A percentile compares a stretch with the other conserved stretches of the same genome.
phyloP scores from a whole-genome alignment of 2,329 filamentous ascomycete species.

The Fusarium sp. region DNA sequence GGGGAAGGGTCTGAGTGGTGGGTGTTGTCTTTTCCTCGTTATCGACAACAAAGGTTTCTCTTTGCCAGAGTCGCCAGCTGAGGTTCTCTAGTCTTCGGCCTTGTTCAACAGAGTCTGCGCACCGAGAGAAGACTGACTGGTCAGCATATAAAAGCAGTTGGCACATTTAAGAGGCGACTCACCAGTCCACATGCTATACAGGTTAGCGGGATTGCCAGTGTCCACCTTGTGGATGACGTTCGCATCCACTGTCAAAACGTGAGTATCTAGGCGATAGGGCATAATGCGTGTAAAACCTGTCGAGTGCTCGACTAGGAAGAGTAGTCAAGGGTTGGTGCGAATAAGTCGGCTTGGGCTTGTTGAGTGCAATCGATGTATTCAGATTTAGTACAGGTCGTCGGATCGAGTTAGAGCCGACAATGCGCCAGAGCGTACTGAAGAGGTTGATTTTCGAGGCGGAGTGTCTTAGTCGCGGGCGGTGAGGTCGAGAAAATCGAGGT shows the following conservation, averaged over 20 bases:
- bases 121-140: slow-evolving; percentile 86
- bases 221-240: slow-evolving; percentile 95
- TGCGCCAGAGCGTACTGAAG: slow-evolving; percentile 34
- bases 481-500: slow-evolving; percentile 16
- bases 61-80: slow-evolving; percentile 94
- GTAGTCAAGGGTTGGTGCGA: slow-evolving; percentile 30
- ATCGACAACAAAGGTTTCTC: slow-evolving; percentile 79
- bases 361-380: slow-evolving; percentile 18
- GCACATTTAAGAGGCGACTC: slow-evolving; percentile 57
- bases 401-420: slow-evolving; percentile 42
- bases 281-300: slow-evolving; percentile 67
- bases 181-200: slow-evolving; percentile 98
- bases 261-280: slow-evolving; percentile 85
- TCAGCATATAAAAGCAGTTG: slow-evolving; percentile 50
- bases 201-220: slow-evolving; percentile 89
- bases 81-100: slow-evolving; percentile 94
- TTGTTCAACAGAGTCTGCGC: slow-evolving; percentile 93
- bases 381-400: slow-evolving; percentile 32
- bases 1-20: slow-evolving; percentile 62
- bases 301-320: slow-evolving; percentile 49
- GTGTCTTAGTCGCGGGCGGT: slow-evolving; percentile 17
- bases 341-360: slow-evolving; percentile 21
- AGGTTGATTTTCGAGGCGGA: slow-evolving; percentile 15
- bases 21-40: slow-evolving; percentile 70
- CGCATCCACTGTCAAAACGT: slow-evolving; percentile 91